These are phyloP conservation scores for Candida endomychidarum DNA, from an alignment of 805 yeast genomes.

Conservation along the genomic window DNA sequence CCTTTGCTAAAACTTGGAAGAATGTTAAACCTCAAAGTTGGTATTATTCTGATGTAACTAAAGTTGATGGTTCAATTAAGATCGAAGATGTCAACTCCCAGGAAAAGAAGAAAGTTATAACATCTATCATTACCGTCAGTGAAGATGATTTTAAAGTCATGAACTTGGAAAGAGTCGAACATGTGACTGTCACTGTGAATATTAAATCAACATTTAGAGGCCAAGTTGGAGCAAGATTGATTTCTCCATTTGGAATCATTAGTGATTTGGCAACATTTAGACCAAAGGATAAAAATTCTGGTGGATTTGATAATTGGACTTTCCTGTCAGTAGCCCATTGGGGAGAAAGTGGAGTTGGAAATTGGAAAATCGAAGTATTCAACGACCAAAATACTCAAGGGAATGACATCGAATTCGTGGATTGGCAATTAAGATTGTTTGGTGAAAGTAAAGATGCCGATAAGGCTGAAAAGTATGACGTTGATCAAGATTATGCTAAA, in stretches of 20 bases:
- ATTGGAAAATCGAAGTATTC: slow-evolving; percentile 72
- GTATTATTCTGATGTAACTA: slow-evolving; percentile 51
- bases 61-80: slow-evolving; percentile 27
- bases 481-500: slow-evolving; percentile 47
- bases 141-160: slow-evolving; percentile 49
- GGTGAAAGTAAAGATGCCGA: slow-evolving; percentile 73
- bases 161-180: slow-evolving; percentile 77
- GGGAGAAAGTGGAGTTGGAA: slow-evolving; percentile 82
- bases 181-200: slow-evolving; percentile 77
- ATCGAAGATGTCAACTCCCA: slow-evolving; percentile 12
- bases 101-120: slow-evolving; percentile 17
- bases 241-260: slow-evolving; percentile 72
- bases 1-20: slow-evolving; percentile 70
- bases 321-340: slow-evolving; percentile 98
- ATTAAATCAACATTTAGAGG: slow-evolving; percentile 70
- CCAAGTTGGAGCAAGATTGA: slow-evolving; percentile 57
- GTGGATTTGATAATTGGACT: slow-evolving; percentile 80
- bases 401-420: slow-evolving; percentile 40
- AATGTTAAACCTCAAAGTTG: slow-evolving; percentile 92
- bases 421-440: slow-evolving; percentile 79
- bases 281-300: slow-evolving; percentile 50
- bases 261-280: slow-evolving; percentile 76
- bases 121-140: slow-evolving; percentile 42
- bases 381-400: slow-evolving; percentile 36
- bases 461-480: slow-evolving; percentile 57